Percentiles rank a stretch among this genome's conserved stretches.
phyloP scores from a whole-genome alignment of 495 filamentous ascomycete genomes.

The Penicillium malachiteum region DNA sequence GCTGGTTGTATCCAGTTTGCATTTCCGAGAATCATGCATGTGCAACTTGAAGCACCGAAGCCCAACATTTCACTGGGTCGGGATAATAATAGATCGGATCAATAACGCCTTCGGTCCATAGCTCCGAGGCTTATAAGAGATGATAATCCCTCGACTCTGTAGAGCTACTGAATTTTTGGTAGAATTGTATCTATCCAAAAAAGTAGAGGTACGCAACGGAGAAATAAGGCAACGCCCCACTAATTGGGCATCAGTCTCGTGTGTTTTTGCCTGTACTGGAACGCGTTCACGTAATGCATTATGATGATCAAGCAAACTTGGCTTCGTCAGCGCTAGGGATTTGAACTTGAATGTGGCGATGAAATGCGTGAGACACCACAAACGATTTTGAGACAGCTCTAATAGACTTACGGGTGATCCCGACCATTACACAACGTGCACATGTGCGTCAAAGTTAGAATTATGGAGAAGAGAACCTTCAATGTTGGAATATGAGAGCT shows the following conservation, averaged over 20 bases:
- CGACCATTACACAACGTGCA: background rate
- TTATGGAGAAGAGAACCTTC: no score
- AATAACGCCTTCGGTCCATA: no score
- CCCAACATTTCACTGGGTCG: background rate
- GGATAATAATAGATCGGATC: no score
- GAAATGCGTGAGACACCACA: background rate
- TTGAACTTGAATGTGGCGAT: background rate
- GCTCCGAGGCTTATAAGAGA: background rate
- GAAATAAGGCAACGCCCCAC: conserved; percentile 13
- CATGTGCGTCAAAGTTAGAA: background rate
- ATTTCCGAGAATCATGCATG: background rate
- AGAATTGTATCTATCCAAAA: background rate
- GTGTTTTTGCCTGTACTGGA: conserved; percentile 9
- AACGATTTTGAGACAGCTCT: conserved; percentile 3
- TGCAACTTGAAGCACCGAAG: conserved; percentile 1
- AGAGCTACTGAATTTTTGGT: background rate
- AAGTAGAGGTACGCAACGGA: background rate
- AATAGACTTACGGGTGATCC: background rate
- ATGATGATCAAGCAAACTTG: conserved; percentile 10
- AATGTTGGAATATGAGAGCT: no score
- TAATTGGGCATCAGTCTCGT: conserved; percentile 22
- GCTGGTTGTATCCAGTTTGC: no score
- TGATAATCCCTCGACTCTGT: background rate
- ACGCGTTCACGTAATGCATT: conserved; percentile 1
- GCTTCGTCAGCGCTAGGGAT: background rate